Evolutionary conservation across 2,329 filamentous ascomycete genomes (phyloP).

Genomic region (Bertia moriformis): DNA sequence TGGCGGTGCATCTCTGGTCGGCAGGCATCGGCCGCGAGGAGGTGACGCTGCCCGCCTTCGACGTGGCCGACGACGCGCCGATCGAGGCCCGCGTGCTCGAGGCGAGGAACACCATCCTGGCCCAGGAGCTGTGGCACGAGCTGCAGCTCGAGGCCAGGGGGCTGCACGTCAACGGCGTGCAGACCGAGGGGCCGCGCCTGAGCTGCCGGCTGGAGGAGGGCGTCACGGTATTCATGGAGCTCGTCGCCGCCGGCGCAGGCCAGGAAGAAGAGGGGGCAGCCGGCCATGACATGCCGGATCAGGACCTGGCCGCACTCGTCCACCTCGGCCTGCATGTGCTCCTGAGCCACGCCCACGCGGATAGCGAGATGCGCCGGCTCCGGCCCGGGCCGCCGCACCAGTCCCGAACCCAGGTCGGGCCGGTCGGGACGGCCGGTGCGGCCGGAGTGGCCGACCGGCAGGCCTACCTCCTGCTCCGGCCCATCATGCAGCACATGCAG

Average conservation of each 20-base stretch:
- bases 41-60: constrained; percentile 30
- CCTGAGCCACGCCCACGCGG: constrained; percentile 64
- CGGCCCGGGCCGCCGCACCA: constrained; percentile 30
- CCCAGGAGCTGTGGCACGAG: constrained; percentile 83
- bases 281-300: constrained; percentile 20
- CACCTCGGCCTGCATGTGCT: constrained; percentile 60
- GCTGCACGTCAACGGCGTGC: constrained; percentile 57
- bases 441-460: constrained; percentile 14
- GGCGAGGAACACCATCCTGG: constrained; percentile 65
- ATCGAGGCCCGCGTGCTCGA: constrained; percentile 58
- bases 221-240: constrained; percentile 50
- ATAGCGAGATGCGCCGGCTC: constrained; percentile 56
- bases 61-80: constrained; percentile 39
- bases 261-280: too few species aligned
- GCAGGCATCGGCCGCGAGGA: constrained; percentile 39
- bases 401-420: constrained; percentile 16
- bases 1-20: too few species aligned
- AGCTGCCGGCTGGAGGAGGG: constrained; percentile 35
- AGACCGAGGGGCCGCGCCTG: constrained; percentile 41
- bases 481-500: constrained; percentile 31
- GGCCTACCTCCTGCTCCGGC: constrained; percentile 32
- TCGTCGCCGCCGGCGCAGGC: constrained; percentile 23
- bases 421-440: too few species aligned
- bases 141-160: constrained; percentile 67
- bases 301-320: constrained; percentile 47